Evolutionary conservation across 768 basidiomycete genomes (phyloP).

Genomic region (Termitomyces sp.): DNA sequence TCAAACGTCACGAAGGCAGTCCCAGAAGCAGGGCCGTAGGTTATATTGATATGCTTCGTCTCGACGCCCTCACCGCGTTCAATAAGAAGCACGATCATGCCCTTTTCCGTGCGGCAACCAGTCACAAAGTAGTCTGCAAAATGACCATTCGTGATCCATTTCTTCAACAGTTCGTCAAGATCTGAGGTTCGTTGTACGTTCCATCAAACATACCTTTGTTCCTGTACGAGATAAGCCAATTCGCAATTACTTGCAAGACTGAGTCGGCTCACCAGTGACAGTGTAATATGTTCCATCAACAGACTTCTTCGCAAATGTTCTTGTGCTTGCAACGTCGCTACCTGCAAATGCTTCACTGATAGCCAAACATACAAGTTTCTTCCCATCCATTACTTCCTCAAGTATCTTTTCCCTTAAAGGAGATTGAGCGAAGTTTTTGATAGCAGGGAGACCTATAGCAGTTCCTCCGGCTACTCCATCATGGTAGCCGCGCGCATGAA

Average conservation of each 20-base stretch:
- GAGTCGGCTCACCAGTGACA: constrained; percentile 55
- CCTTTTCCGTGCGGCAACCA: constrained; percentile 50
- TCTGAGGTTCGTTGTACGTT: not conserved
- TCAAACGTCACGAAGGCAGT: constrained; percentile 27
- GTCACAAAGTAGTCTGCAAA: constrained; percentile 46
- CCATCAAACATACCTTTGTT: constrained; percentile 12
- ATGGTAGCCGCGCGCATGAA: constrained; percentile 59
- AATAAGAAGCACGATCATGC: constrained; percentile 18
- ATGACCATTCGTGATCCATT: constrained; percentile 43
- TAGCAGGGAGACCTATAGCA: constrained; percentile 68
- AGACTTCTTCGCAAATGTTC: constrained; percentile 58
- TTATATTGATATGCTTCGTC: constrained; percentile 25
- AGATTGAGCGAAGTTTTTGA: constrained; percentile 34
- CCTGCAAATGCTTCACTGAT: constrained; percentile 78
- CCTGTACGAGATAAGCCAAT: constrained; percentile 7
- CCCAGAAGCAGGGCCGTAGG: constrained; percentile 64
- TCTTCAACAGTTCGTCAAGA: constrained; percentile 3
- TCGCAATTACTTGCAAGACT: constrained; percentile 15
- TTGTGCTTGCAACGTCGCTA: constrained; percentile 62
- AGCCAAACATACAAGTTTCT: constrained; percentile 72
- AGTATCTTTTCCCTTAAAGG: constrained; percentile 47
- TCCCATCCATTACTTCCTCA: constrained; percentile 52
- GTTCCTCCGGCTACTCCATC: constrained; percentile 65
- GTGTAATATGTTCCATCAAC: constrained; percentile 69
- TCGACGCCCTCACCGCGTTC: constrained; percentile 21